Conservation (phyloP, 805 yeast genomes). For the Candida ortonii region DNA sequence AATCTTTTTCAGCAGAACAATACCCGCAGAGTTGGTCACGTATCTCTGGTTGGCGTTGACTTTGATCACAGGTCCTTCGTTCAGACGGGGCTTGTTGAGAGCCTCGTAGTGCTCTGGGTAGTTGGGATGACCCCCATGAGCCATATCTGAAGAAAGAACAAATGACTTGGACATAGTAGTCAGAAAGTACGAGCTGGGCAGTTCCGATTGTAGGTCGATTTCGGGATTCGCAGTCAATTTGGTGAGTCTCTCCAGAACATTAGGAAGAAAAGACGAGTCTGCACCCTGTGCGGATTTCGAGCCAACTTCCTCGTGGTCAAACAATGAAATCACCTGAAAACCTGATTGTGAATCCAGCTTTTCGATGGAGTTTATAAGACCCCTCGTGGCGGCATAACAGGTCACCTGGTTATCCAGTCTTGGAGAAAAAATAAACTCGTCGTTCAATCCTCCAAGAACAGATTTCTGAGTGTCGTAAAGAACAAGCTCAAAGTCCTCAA, state of each 20-base stretch:
- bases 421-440: constrained; percentile 89
- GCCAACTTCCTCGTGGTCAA: constrained; percentile 97
- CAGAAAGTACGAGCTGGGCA: constrained; percentile 39
- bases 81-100: constrained; percentile 74
- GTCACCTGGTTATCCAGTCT: constrained; percentile 89
- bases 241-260: constrained; percentile 68
- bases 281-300: constrained; percentile 96
- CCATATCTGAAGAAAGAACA: constrained; percentile 90
- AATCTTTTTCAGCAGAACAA: constrained; percentile 68
- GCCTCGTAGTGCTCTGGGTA: constrained; percentile 74
- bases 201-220: constrained; percentile 33
- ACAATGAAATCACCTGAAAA: constrained; percentile 72
- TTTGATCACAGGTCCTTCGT: constrained; percentile 90
- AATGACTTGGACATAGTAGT: constrained; percentile 75
- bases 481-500: constrained; percentile 87
- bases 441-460: constrained; percentile 79
- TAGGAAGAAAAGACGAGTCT: constrained; percentile 84
- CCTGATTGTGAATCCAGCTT: constrained; percentile 47
- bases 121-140: constrained; percentile 96
- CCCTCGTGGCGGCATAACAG: constrained; percentile 76
- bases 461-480: constrained; percentile 84
- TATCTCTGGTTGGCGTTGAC: constrained; percentile 94
- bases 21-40: constrained; percentile 89
- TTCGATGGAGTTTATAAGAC: constrained; percentile 48
- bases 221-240: constrained; percentile 39